A percentile compares a stretch with the other conserved stretches of the same genome.
These are phyloP conservation scores for Xylaria sp. DNA, from an alignment of 2,329 filamentous ascomycete species.

Conservation along the genomic window DNA sequence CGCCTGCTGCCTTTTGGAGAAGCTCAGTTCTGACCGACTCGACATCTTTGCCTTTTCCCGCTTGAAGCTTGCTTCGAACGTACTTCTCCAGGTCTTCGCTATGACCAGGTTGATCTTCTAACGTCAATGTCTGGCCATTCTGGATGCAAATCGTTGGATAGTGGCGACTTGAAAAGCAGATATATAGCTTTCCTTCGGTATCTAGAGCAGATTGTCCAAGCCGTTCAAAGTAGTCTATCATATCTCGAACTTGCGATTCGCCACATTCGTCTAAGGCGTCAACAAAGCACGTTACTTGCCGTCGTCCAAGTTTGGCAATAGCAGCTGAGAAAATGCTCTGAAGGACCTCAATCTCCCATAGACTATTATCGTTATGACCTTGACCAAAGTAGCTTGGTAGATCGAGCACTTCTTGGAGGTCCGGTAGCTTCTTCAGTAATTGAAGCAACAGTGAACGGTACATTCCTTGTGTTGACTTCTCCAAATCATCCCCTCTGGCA, in stretches of 20 bases:
- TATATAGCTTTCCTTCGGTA: conserved; percentile 41
- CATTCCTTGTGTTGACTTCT: conserved; percentile 60
- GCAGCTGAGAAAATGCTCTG: conserved; percentile 27
- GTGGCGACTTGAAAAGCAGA: conserved; percentile 58
- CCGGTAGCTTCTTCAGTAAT: conserved; percentile 52
- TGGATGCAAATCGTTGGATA: conserved; percentile 50
- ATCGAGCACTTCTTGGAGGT: conserved; percentile 49
- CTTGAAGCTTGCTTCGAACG: conserved; percentile 24
- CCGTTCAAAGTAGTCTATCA: conserved; percentile 58
- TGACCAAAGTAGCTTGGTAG: neutral
- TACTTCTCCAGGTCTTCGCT: conserved; percentile 32
- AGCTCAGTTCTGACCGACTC: conserved; percentile 19
- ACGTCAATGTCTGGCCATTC: conserved; percentile 23
- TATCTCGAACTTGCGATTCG: conserved; percentile 55
- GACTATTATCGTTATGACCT: neutral
- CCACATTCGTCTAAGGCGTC: conserved; percentile 61
- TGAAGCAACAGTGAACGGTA: conserved; percentile 63
- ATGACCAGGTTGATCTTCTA: conserved; percentile 33
- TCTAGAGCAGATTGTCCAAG: conserved; percentile 48
- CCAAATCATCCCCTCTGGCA: conserved; percentile 56
- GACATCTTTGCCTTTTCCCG: conserved; percentile 26
- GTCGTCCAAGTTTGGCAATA: conserved; percentile 29
- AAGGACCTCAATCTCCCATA: conserved; percentile 4
- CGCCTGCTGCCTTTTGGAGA: conserved; percentile 30
- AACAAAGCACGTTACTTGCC: conserved; percentile 39